Conservation (phyloP, 441 rosid genomes). For the Erodium texanum region DNA sequence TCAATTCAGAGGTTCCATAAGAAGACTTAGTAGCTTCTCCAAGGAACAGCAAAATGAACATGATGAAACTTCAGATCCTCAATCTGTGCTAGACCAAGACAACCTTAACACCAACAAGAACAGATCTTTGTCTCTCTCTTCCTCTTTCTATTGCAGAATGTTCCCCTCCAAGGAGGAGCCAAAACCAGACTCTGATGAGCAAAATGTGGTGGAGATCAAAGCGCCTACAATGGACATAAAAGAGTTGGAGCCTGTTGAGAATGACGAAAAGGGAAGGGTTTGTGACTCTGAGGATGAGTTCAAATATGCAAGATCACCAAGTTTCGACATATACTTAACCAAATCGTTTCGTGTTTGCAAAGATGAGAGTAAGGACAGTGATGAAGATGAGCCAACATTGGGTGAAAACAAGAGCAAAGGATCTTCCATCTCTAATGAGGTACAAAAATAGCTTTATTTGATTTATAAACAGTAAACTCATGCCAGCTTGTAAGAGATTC, state of each 20-base stretch:
- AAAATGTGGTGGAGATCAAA: conserved; percentile 6
- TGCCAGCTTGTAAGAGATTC: background rate
- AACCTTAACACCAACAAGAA: conserved; percentile 7
- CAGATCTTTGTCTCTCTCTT: conserved; percentile 8
- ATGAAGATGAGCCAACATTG: conserved; percentile 11
- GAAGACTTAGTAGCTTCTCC: conserved; percentile 17
- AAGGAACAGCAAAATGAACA: conserved; percentile 46
- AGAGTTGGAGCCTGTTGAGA: conserved; percentile 10
- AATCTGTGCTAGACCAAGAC: conserved; percentile 9
- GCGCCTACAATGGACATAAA: too few species aligned
- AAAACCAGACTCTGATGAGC: conserved; percentile 11
- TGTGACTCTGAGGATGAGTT: conserved; percentile 18
- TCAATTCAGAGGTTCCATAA: background rate
- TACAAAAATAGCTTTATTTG: background rate
- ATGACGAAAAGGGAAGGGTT: conserved; percentile 12
- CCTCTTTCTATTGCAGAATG: conserved; percentile 15
- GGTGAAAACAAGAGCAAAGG: conserved; percentile 5
- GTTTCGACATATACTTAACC: conserved; percentile 61
- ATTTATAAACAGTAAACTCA: background rate
- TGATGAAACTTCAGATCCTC: conserved; percentile 13
- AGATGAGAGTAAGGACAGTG: conserved; percentile 26
- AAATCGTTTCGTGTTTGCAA: conserved; percentile 19
- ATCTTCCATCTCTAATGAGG: conserved; percentile 23
- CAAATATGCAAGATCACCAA: conserved; percentile 47
- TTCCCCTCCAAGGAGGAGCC: conserved; percentile 12